Conservation (phyloP, 2,329 filamentous ascomycete species). For the Aspergillus hortae region DNA sequence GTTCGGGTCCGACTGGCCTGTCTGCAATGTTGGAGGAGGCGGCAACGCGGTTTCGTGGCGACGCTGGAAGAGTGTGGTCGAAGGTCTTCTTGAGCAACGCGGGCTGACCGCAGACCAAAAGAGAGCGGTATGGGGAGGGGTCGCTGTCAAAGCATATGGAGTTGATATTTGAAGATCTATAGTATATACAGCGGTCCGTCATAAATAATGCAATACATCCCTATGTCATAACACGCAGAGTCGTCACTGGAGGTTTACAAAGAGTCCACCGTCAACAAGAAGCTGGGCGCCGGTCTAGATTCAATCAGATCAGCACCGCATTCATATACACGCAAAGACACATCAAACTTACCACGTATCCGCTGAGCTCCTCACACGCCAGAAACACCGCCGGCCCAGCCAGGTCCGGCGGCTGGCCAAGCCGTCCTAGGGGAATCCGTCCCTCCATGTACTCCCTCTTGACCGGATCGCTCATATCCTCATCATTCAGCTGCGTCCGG, state of each 20-base stretch:
- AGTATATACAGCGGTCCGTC: conserved; percentile 3
- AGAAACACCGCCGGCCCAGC: conserved; percentile 83
- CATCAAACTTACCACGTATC: conserved; percentile 58
- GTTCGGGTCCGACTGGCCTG: conserved; percentile 93
- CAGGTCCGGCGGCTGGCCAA: conserved; percentile 70
- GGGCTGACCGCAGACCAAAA: conserved; percentile 58
- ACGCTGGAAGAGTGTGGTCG: conserved; percentile 71
- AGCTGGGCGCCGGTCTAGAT: conserved; percentile 69
- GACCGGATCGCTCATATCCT: conserved; percentile 67
- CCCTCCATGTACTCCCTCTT: conserved; percentile 78
- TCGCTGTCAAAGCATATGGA: conserved; percentile 67
- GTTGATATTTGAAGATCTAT: conserved; percentile 17
- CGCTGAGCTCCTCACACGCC: conserved; percentile 72
- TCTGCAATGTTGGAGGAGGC: conserved; percentile 69
- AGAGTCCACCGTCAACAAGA: conserved; percentile 82
- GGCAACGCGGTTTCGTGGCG: conserved; percentile 62
- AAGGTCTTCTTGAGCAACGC: conserved; percentile 54
- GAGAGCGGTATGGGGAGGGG: conserved; percentile 67
- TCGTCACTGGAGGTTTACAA: conserved; percentile 71
- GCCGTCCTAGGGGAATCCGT: conserved; percentile 72
- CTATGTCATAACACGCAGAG: background rate
- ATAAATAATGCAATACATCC: background rate
- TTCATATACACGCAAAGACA: background rate
- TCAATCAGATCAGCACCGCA: conserved; percentile 1
- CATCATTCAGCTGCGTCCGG: conserved; percentile 78